These are phyloP conservation scores for Eruca vesicaria DNA, from an alignment of 441 rosid genomes.

Conservation along the genomic window DNA sequence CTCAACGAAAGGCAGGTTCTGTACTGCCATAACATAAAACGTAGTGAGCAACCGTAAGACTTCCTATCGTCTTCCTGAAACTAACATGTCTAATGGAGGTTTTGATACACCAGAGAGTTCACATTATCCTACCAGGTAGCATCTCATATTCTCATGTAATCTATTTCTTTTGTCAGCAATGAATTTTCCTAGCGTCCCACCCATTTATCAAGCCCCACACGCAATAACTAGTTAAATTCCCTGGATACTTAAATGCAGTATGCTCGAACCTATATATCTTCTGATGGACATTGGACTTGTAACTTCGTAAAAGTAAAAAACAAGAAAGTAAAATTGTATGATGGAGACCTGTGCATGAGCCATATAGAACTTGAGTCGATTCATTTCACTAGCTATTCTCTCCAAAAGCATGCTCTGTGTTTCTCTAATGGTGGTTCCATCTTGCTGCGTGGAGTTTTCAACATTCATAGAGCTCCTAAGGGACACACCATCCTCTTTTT, in stretches of 20 bases:
- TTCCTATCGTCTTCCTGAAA: not conserved
- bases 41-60: not conserved
- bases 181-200: not conserved
- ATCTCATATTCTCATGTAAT: not conserved
- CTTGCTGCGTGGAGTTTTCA: constrained; percentile 42
- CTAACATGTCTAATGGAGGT: not conserved
- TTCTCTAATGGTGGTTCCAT: constrained; percentile 83
- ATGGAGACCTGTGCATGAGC: constrained; percentile 89
- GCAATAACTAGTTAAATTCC: not conserved
- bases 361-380: constrained; percentile 85
- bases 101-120: not conserved
- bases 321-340: not conserved
- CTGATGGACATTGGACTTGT: not conserved
- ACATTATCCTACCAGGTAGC: not conserved
- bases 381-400: constrained; percentile 98
- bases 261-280: not conserved
- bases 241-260: not conserved
- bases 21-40: constrained; percentile 35
- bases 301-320: too few relatives aligned
- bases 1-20: constrained; percentile 2
- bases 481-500: not conserved
- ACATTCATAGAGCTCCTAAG: not conserved
- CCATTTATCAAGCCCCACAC: not conserved
- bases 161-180: not conserved
- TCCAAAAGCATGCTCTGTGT: constrained; percentile 97